These are phyloP conservation scores for Botryosphaeria dothidea DNA, from an alignment of 2,329 filamentous ascomycete species.

Conservation along the genomic window DNA sequence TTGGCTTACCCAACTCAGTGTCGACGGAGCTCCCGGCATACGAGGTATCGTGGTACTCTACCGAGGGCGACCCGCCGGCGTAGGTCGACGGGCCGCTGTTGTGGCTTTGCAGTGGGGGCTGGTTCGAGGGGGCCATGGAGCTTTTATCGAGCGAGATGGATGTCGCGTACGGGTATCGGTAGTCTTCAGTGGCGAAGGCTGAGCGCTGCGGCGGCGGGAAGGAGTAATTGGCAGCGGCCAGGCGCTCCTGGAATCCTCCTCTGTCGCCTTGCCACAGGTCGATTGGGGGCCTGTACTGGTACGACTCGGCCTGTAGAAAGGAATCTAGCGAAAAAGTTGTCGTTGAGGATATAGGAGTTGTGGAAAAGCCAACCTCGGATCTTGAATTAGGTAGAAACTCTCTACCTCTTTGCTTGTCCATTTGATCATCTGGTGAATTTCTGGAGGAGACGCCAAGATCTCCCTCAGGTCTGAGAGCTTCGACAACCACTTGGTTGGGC, in stretches of 20 bases:
- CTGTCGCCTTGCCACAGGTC: background rate
- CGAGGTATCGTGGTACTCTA: slow-evolving; percentile 1
- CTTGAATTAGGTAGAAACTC: too few relatives aligned
- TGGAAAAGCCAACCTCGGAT: too few relatives aligned
- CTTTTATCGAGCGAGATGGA: background rate
- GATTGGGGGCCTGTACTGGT: slow-evolving; percentile 9
- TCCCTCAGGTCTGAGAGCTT: too few relatives aligned
- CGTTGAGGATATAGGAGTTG: too few relatives aligned
- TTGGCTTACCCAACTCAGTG: slow-evolving; percentile 27
- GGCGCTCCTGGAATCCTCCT: slow-evolving; percentile 1
- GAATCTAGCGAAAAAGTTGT: too few relatives aligned
- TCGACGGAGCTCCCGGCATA: slow-evolving; percentile 25
- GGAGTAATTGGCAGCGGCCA: slow-evolving; percentile 8
- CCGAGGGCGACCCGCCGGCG: slow-evolving; percentile 2
- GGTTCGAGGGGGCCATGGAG: background rate
- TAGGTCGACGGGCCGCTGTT: background rate
- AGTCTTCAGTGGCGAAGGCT: background rate
- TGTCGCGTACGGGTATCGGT: slow-evolving; percentile 2
- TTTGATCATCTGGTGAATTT: too few relatives aligned
- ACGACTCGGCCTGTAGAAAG: background rate
- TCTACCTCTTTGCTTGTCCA: too few relatives aligned
- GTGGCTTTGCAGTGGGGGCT: background rate
- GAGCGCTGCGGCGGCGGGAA: background rate
- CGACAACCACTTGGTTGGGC: too few relatives aligned
- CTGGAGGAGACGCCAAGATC: too few relatives aligned